Base-by-base conservation (phyloP, 2,329 filamentous ascomycete genomes). In the Scedosporium apiospermum region DNA sequence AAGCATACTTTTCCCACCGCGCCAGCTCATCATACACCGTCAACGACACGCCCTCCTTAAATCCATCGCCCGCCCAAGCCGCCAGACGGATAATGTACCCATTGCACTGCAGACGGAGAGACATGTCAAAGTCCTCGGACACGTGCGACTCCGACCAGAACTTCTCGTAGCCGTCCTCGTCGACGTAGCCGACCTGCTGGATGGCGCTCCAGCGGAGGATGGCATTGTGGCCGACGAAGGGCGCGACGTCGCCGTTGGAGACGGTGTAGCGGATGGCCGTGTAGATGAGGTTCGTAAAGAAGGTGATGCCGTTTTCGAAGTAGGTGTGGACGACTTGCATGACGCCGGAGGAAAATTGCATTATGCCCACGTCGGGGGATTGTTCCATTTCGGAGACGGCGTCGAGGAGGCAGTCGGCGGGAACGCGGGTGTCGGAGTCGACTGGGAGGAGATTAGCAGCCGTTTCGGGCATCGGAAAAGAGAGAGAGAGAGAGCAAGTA, bases 1-100 rank as follows among this genome's bases (percentile, higher is more conserved):
- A 93, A 3, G 90, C 90, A 71, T 92, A 92, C 75, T 93, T 93
- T 71, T 93, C 90, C 90, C 90, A 93, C 63, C 90, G 87, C 2
- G 89, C 88, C 64, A 93, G 80, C 73, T 93, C 90, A 73, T 93
- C 90, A 71, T 93, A 92, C 10, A 93, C 89, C 0, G 90, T 93
- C 63, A 93, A 78, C 1, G 90, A 93, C 61, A 93, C 90, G 66
- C 90, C 90, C 72, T 93, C 90, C 71, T 91, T 88, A 79, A 91
- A 92, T 58, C 86, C 88, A n/a, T 88, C 85, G 42, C 86, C 86
- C 6, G 86, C 86, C 21, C 89, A 92, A 18, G 87, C 84, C 9
- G 86, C 88, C 30, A 91, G 79, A 34, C 89, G 87, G 67, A 90
- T 88, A 65, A 87, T 85, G 73, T 91, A 91, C 30, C 88, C 88